Percentiles rank a stretch among this genome's conserved stretches.
phyloP scores from a whole-genome alignment of 345 rosid genomes.

The Isatis tinctoria region DNA sequence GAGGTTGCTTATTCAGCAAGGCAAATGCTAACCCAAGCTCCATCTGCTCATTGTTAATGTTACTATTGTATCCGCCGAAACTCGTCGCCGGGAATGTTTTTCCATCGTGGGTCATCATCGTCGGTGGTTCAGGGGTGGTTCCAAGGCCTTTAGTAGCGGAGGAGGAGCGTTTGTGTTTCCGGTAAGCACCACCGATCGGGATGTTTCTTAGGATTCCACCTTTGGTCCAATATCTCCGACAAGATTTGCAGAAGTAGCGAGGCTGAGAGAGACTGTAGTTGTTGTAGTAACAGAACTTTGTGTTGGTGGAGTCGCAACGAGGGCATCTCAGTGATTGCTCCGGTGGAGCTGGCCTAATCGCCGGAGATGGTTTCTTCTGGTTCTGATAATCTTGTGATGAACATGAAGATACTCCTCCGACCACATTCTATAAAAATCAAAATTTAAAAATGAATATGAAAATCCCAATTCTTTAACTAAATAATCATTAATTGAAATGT shows the following conservation, averaged over 20 bases:
- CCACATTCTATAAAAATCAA: not conserved
- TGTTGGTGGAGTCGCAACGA: conserved; percentile 70
- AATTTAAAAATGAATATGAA: not conserved
- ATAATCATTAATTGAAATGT: not conserved
- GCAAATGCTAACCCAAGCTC: conserved; percentile 71
- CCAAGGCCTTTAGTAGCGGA: conserved; percentile 36
- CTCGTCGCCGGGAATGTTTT: conserved; percentile 32
- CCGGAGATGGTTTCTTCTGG: conserved; percentile 20
- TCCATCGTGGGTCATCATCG: conserved; percentile 12
- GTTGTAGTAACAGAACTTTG: conserved; percentile 85
- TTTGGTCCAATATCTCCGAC: conserved; percentile 85
- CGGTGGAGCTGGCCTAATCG: conserved; percentile 40
- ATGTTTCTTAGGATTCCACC: conserved; percentile 70
- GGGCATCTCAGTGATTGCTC: conserved; percentile 68
- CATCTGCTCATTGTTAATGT: conserved; percentile 41
- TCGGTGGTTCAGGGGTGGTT: conserved; percentile 29
- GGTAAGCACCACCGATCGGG: conserved; percentile 68
- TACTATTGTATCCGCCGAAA: conserved; percentile 12
- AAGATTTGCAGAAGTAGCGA: conserved; percentile 77
- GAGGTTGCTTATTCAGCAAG: conserved; percentile 53
- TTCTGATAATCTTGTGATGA: conserved; percentile 25
- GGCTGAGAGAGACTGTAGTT: conserved; percentile 83
- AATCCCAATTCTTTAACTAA: not conserved
- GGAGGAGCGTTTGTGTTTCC: conserved; percentile 59
- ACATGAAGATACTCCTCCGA: conserved; percentile 23